Evolutionary conservation across 768 basidiomycete species (phyloP).

Genomic region (Trametes coccinea): DNA sequence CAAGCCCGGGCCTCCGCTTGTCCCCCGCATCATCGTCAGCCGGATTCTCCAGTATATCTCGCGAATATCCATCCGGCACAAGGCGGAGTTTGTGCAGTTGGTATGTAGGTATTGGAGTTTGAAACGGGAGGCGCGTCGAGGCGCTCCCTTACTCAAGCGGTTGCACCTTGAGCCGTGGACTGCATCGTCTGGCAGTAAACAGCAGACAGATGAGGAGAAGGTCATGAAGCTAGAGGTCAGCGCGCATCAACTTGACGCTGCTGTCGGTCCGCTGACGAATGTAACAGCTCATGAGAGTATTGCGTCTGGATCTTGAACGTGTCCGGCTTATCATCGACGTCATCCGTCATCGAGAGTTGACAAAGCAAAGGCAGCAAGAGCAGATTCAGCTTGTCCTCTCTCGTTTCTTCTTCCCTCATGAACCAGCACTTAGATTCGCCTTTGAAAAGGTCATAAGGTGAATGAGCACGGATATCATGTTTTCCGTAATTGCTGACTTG

Average conservation of each 20-base stretch:
- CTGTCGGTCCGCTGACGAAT: slow-evolving; percentile 30
- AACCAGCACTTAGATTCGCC: slow-evolving; percentile 55
- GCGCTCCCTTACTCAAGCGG: slow-evolving; percentile 90
- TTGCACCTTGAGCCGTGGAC: slow-evolving; percentile 98
- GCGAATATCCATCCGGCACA: slow-evolving; percentile 72
- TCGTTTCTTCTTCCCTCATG: slow-evolving; percentile 64
- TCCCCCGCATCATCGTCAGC: slow-evolving; percentile 83
- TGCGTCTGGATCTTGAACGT: slow-evolving; percentile 76
- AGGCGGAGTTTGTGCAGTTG: slow-evolving; percentile 69
- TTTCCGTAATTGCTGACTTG: background rate
- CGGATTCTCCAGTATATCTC: slow-evolving; percentile 74
- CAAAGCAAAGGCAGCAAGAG: slow-evolving; percentile 72
- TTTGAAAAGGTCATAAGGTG: slow-evolving; percentile 75
- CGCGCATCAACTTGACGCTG: background rate
- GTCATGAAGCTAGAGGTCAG: slow-evolving; percentile 77
- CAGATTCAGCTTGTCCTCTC: slow-evolving; percentile 68
- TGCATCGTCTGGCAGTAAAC: slow-evolving; percentile 60
- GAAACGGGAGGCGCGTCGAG: slow-evolving; percentile 90
- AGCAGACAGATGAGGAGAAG: slow-evolving; percentile 83
- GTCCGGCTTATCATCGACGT: slow-evolving; percentile 67
- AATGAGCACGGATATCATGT: slow-evolving; percentile 27
- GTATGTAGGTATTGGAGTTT: slow-evolving; percentile 96
- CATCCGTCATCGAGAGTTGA: slow-evolving; percentile 74
- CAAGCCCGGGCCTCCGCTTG: slow-evolving; percentile 88
- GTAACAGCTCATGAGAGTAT: slow-evolving; percentile 52